Evolutionary conservation across 257 asterid genomes (phyloP), one percentile per base, ranked within the genome.

Genomic region (Verbascum thapsus): DNA sequence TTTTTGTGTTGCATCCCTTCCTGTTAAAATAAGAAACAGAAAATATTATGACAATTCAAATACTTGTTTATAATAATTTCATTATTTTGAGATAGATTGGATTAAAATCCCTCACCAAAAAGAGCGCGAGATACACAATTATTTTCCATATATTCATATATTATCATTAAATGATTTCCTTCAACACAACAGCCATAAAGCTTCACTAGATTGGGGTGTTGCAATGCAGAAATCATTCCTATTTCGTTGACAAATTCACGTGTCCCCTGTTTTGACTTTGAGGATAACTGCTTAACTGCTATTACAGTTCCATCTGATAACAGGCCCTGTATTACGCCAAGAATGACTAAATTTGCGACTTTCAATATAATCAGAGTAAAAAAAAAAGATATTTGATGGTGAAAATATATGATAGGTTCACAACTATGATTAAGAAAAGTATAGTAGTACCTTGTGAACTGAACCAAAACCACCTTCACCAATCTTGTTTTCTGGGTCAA

Each of bases 381-480:
- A n/a, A 44, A 16, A n/a, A n/a, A n/a, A n/a, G n/a, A n/a, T n/a
- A n/a, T n/a, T n/a, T n/a, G 62, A 42, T 20, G 22, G 47, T 35
- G 20, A 62, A 10, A 34, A 37, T 17, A 48, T 7, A 30, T 1
- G n/a, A 58, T 23, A 8, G 30, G 13, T 11, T 20, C 4, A 8
- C 52, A 10, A 23, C 39, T 20, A 20, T 4, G 18, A 53, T 18
- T 15, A 45, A 47, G 19, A 32, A 30, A 64, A 45, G 2, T 2
- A 58, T 44, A 54, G 68, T 76, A 88, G 68, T 76, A 88, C 98
- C 96, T 88, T 91, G 81, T 81, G 84, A 58, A 91, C 98, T 22
- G 87, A 70, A 66, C 98, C 98, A 61, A 88, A 91, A 41, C 98
- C 98, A 52, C 96, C 98, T 72, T 91, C 98, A 17, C 98, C 98